Percentiles rank a stretch among this genome's conserved stretches.
Evolutionary conservation across 2,329 filamentous ascomycete genomes (phyloP).

Genomic region (Bipolaris oryzae): DNA sequence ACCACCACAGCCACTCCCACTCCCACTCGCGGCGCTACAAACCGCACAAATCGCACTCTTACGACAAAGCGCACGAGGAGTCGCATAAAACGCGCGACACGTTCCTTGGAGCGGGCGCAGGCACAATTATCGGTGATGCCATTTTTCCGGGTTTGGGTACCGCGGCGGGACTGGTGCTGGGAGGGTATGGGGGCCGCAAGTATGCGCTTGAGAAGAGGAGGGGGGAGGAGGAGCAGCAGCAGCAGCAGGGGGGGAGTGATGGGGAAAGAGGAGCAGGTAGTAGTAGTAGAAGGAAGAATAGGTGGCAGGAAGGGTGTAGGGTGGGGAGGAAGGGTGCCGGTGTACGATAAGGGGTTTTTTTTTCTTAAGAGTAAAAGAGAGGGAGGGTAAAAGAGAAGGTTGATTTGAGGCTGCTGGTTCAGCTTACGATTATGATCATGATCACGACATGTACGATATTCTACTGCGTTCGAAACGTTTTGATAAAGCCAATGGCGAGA

Average conservation of each 20-base stretch:
- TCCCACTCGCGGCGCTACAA: neutral
- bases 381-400: neutral
- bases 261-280: constrained; percentile 20
- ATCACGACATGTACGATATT: neutral
- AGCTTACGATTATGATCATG: neutral
- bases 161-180: constrained; percentile 47
- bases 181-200: constrained; percentile 52
- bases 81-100: constrained; percentile 45
- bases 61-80: constrained; percentile 11
- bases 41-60: constrained; percentile 1
- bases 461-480: too few species aligned
- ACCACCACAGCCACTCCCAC: too few species aligned
- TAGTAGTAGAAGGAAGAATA: constrained; percentile 48
- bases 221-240: constrained; percentile 28
- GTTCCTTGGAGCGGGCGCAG: constrained; percentile 54
- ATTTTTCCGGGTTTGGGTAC: constrained; percentile 54
- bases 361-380: neutral
- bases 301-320: constrained; percentile 45
- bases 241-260: neutral
- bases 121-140: constrained; percentile 52
- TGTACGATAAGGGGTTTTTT: constrained; percentile 58
- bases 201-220: constrained; percentile 44
- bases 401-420: constrained; percentile 4
- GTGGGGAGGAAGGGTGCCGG: constrained; percentile 62
- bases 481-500: neutral